Base-by-base conservation (phyloP, 83 land plant species). In the Thuja plicata region DNA sequence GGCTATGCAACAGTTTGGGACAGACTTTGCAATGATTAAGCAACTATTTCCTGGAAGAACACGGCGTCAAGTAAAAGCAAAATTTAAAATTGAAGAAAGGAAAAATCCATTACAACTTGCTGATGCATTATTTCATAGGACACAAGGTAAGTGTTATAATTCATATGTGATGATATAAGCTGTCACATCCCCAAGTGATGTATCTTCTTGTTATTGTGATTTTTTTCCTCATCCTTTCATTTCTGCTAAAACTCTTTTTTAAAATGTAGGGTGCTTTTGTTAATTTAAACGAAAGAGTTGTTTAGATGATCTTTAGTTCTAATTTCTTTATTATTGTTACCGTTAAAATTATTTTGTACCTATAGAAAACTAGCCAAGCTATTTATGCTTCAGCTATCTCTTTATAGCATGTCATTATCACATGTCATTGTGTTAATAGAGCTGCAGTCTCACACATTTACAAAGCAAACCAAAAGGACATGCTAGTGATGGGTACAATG, bases 1-100 rank as follows among this genome's bases (percentile, higher is more conserved):
- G 99, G 98, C 95, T 46, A 55, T 97, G 81, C 93, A 91, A 83
- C 99, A 95, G 88, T 96, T 97, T 93, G 99, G 99, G 41, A 93
- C 99, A 48, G 98, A 97, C 88, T 94, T 97, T 91, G 94, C 92
- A 46, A 89, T 97, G 94, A 94, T 97, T 87, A 93, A 93, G 91
- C 93, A 94, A 35, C 95, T 97, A 55, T 96, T 97, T 89, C 99
- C 98, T 77, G 93, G 92, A 73, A 90, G 94, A 57, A 96, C 95
- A 87, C 93, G 98, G 2, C 89, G 92, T 52, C 99, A 97, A 91
- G 89, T 97, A 40, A 93, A 93, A 88, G 82, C 95, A 41, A 97
- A 97, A 86, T 97, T 86, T 87, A 97, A 97, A 89, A 94, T 93
- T 17, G 99, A 97, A 92, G 97, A 97, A 74, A 93, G 93, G 46